Percentiles rank a stretch among this genome's conserved stretches.
Conservation (phyloP, 2,329 filamentous ascomycete species). For the Penicillium occitanis region DNA sequence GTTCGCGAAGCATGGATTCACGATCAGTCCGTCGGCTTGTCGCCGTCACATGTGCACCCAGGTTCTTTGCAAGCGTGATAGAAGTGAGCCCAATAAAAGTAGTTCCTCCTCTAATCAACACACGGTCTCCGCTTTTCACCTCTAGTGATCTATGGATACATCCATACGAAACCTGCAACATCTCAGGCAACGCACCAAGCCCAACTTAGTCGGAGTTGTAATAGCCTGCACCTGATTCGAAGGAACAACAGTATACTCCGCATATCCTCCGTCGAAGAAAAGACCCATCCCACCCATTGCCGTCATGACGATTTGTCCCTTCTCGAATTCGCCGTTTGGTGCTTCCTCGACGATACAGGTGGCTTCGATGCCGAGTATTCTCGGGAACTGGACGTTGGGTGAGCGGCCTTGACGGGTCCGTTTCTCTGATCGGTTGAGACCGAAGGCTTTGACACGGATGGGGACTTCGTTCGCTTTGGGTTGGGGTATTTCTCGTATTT, state of each 20-base stretch:
- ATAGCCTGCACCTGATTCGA: conserved; percentile 42
- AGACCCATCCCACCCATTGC: conserved; percentile 52
- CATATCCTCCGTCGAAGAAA: conserved; percentile 50
- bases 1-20: conserved; percentile 14
- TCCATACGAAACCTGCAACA: conserved; percentile 53
- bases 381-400: conserved; percentile 42
- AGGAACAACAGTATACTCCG: conserved; percentile 50
- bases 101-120: conserved; percentile 51
- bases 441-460: conserved; percentile 45
- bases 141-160: conserved; percentile 41
- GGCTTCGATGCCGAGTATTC: conserved; percentile 51
- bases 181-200: conserved; percentile 51
- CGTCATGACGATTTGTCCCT: conserved; percentile 46
- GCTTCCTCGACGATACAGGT: conserved; percentile 42
- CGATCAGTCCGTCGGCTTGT: conserved; percentile 42
- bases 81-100: conserved; percentile 50
- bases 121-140: conserved; percentile 40
- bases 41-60: conserved; percentile 40
- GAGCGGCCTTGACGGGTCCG: conserved; percentile 49
- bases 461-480: conserved; percentile 34
- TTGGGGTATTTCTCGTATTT: not conserved
- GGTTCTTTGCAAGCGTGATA: conserved; percentile 44
- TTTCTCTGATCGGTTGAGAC: conserved; percentile 49
- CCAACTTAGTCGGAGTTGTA: conserved; percentile 29
- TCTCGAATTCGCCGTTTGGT: conserved; percentile 35